phyloP scores from a whole-genome alignment of 805 yeast species.

The Peterozyma xylosa region DNA sequence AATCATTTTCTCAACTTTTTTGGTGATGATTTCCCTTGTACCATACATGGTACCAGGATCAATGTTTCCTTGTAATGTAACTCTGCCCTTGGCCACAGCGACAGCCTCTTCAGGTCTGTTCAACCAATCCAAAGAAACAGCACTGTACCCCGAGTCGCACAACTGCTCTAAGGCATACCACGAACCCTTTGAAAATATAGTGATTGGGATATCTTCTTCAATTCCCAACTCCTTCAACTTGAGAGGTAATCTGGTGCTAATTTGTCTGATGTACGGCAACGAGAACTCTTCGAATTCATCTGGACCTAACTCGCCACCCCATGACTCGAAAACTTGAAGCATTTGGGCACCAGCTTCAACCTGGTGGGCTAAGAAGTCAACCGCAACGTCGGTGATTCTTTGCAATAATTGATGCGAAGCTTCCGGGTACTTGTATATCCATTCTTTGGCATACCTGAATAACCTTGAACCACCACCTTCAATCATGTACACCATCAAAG shows the following conservation, averaged over 20 bases:
- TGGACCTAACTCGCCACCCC: slow-evolving; percentile 97
- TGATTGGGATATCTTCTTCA: slow-evolving; percentile 69
- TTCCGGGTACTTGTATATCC: slow-evolving; percentile 79
- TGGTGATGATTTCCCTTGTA: slow-evolving; percentile 67
- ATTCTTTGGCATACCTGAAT: slow-evolving; percentile 85
- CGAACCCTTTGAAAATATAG: slow-evolving; percentile 92
- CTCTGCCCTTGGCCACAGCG: slow-evolving; percentile 63
- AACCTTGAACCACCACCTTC: slow-evolving; percentile 95
- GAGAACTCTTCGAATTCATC: slow-evolving; percentile 82
- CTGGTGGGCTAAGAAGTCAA: slow-evolving; percentile 90
- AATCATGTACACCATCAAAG: slow-evolving; percentile 90
- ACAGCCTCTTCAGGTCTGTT: slow-evolving; percentile 83
- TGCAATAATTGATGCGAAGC: slow-evolving; percentile 65
- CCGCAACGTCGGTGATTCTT: slow-evolving; percentile 77
- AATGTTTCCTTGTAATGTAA: slow-evolving; percentile 86
- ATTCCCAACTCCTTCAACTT: slow-evolving; percentile 69
- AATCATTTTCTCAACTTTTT: slow-evolving; percentile 83
- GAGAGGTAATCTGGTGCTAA: slow-evolving; percentile 57
- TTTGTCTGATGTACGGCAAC: slow-evolving; percentile 79
- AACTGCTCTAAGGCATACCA: slow-evolving; percentile 92
- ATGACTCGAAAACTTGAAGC: slow-evolving; percentile 92
- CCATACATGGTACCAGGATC: slow-evolving; percentile 97
- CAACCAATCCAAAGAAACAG: slow-evolving; percentile 91
- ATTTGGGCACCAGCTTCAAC: slow-evolving; percentile 98
- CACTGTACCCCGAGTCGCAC: slow-evolving; percentile 74